phyloP scores from a whole-genome alignment of 1,284 basidiomycete genomes.

The Xanthoconium separans region DNA sequence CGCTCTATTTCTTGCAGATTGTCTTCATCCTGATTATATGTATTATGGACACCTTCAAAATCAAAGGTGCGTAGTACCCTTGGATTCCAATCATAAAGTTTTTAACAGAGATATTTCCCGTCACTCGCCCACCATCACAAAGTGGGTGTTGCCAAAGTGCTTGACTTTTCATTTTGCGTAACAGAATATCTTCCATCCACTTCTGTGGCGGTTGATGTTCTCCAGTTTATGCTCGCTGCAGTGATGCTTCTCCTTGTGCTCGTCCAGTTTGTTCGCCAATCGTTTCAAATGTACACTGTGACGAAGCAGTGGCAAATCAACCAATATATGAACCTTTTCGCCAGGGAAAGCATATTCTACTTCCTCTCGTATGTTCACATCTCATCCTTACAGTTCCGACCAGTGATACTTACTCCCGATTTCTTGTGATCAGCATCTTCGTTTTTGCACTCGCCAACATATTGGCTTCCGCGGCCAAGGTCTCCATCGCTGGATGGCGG shows the following conservation, averaged over 20 bases:
- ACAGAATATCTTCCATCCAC: no score
- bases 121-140: no score
- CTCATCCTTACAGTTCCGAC: background rate
- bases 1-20: background rate
- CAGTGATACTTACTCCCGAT: background rate
- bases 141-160: no score
- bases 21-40: background rate
- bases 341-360: slow-evolving; percentile 3
- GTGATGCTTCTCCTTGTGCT: background rate
- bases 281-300: no score
- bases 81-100: background rate
- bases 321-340: slow-evolving; percentile 4
- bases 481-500: background rate
- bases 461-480: background rate
- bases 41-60: background rate
- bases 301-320: background rate
- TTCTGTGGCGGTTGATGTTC: background rate
- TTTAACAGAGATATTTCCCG: background rate
- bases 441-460: background rate
- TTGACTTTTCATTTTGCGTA: background rate
- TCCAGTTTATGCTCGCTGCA: background rate
- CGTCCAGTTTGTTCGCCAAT: no score
- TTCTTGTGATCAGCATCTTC: background rate
- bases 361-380: background rate
- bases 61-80: background rate